A percentile compares a stretch with the other conserved stretches of the same genome.
These are phyloP conservation scores for Aspergillus quadricinctus DNA, from an alignment of 2,329 filamentous ascomycete species.

Conservation along the genomic window DNA sequence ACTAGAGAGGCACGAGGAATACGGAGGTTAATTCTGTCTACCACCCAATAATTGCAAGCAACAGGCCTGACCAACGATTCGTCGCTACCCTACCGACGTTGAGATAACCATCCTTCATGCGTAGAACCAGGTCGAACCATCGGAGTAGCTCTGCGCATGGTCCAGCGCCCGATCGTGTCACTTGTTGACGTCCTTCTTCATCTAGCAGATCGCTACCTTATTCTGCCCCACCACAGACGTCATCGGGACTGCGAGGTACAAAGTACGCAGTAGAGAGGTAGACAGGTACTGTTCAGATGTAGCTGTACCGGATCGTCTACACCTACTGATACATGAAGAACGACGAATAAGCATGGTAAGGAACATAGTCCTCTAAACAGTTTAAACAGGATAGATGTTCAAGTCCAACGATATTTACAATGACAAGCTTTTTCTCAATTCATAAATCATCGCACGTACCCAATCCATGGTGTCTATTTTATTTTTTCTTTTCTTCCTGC, in stretches of 20 bases:
- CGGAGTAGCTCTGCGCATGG: background rate
- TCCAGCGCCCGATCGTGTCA: too few species aligned
- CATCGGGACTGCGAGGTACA: background rate
- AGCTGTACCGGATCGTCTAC: background rate
- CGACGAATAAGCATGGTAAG: background rate
- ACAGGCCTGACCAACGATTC: background rate
- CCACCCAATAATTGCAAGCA: background rate
- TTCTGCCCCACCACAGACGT: background rate
- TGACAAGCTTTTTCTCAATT: background rate
- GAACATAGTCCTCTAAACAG: background rate
- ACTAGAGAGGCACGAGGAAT: background rate
- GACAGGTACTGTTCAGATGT: too few species aligned
- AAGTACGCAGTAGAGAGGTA: too few species aligned
- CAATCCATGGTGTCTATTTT: constrained; percentile 1
- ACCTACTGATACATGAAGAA: background rate
- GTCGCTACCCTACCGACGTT: background rate
- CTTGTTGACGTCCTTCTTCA: background rate
- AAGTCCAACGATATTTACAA: background rate
- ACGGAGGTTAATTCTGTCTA: background rate
- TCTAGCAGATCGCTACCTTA: background rate
- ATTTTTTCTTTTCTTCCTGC: background rate
- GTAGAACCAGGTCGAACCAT: background rate
- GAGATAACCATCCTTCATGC: background rate
- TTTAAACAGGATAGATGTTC: background rate
- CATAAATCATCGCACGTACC: background rate